Conservation (phyloP, 768 basidiomycete genomes). For the Mycena albidolilacea region DNA sequence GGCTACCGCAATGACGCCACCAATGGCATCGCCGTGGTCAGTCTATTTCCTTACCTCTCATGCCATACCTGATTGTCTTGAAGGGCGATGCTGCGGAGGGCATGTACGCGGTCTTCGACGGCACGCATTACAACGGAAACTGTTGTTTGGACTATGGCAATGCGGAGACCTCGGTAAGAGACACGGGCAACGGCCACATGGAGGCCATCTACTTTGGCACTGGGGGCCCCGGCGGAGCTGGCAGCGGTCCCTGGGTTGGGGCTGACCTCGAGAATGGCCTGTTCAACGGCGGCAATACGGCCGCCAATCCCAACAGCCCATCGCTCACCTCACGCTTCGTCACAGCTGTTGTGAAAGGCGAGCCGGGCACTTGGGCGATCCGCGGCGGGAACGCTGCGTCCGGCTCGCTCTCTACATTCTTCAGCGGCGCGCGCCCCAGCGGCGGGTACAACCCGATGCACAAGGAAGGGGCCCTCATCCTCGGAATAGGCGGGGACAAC, state of each 20-base stretch:
- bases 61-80: conserved; percentile 17
- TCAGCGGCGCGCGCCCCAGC: conserved; percentile 19
- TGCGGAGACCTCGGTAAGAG: conserved; percentile 31
- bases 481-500: conserved; percentile 31
- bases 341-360: no score
- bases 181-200: conserved; percentile 36
- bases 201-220: conserved; percentile 34
- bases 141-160: no score
- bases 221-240: conserved; percentile 23
- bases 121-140: conserved; percentile 17
- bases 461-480: conserved; percentile 38
- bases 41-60: conserved; percentile 16
- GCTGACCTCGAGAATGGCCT: conserved; percentile 24
- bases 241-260: conserved; percentile 34
- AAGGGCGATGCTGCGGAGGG: conserved; percentile 32
- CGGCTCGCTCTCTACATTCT: conserved; percentile 12
- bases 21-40: conserved; percentile 26
- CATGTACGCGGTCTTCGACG: no score
- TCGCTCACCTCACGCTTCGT: conserved; percentile 34
- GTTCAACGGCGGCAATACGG: conserved; percentile 8
- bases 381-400: no score
- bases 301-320: conserved; percentile 25
- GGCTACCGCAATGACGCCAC: conserved; percentile 20
- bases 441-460: conserved; percentile 37
- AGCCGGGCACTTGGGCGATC: no score